phyloP scores from a whole-genome alignment of 768 basidiomycete genomes.

The Pulveroboletus ravenelii region DNA sequence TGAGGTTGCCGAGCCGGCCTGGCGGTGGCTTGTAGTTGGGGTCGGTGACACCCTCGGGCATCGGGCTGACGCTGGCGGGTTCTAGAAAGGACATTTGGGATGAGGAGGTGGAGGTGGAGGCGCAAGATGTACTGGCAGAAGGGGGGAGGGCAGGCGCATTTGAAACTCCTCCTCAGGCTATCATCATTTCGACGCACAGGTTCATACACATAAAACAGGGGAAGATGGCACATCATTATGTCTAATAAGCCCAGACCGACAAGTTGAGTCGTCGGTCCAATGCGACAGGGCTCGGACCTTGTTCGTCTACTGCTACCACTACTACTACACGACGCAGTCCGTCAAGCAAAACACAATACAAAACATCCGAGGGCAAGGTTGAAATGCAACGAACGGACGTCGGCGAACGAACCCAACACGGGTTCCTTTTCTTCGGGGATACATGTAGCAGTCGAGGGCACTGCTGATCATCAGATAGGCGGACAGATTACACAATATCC shows the following conservation, averaged over 20 bases:
- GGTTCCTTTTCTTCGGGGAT: no score
- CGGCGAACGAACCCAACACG: conserved; percentile 1
- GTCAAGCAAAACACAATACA: conserved; percentile 12
- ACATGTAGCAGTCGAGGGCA: no score
- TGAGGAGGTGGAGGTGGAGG: no score
- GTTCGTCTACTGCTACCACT: conserved; percentile 20
- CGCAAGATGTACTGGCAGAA: background rate
- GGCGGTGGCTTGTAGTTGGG: conserved; percentile 62
- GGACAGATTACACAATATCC: conserved; percentile 67
- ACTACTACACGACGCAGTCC: conserved; percentile 24
- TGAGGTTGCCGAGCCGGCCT: conserved; percentile 78
- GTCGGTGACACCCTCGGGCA: conserved; percentile 58
- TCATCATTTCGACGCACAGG: no score
- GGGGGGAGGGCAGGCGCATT: background rate
- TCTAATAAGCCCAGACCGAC: conserved; percentile 28
- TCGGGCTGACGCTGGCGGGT: conserved; percentile 48
- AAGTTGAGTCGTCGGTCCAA: conserved; percentile 33
- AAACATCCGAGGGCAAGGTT: conserved; percentile 25
- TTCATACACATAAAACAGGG: no score
- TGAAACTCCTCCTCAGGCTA: conserved; percentile 1
- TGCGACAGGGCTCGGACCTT: conserved; percentile 27
- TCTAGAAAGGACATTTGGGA: conserved; percentile 24
- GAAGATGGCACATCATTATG: conserved; percentile 27
- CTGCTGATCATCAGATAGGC: no score
- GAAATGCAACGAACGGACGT: conserved; percentile 25